Percentiles rank a stretch among this genome's conserved stretches.
phyloP scores from a whole-genome alignment of 345 rosid genomes.

The Syzygium aqueum region DNA sequence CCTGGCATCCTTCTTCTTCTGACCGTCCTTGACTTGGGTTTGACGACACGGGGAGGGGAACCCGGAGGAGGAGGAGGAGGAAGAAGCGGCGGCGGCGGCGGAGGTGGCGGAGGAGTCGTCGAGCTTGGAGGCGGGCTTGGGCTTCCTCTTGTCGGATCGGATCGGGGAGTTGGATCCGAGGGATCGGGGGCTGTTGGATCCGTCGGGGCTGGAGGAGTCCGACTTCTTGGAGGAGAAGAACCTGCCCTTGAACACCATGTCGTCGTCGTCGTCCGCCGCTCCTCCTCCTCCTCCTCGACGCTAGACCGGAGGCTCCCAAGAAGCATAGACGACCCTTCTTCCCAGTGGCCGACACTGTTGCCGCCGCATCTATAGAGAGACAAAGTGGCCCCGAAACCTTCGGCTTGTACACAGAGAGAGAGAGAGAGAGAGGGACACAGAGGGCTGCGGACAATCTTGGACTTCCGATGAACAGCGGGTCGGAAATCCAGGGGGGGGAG shows the following conservation, averaged over 20 bases:
- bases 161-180: constrained; percentile 76
- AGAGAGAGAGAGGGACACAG: not conserved
- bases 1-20: constrained; percentile 52
- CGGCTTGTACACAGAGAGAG: not conserved
- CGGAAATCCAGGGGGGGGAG: not conserved
- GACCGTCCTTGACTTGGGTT: constrained; percentile 47
- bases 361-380: not conserved
- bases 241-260: constrained; percentile 94
- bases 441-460: not conserved
- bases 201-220: constrained; percentile 75
- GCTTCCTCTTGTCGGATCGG: constrained; percentile 81
- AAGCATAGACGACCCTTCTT: not conserved
- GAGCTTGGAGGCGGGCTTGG: constrained; percentile 54
- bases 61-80: constrained; percentile 5
- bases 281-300: not conserved
- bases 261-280: not conserved
- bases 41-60: constrained; percentile 17
- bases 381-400: not conserved
- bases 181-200: constrained; percentile 88
- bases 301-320: not conserved
- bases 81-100: not conserved
- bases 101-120: constrained; percentile 21
- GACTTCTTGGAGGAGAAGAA: constrained; percentile 92
- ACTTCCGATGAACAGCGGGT: not conserved
- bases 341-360: not conserved